Evolutionary conservation across 1,139 yeast genomes (phyloP), one percentile per base, ranked within the genome.

Genomic region (Lodderomyces beijingensis): DNA sequence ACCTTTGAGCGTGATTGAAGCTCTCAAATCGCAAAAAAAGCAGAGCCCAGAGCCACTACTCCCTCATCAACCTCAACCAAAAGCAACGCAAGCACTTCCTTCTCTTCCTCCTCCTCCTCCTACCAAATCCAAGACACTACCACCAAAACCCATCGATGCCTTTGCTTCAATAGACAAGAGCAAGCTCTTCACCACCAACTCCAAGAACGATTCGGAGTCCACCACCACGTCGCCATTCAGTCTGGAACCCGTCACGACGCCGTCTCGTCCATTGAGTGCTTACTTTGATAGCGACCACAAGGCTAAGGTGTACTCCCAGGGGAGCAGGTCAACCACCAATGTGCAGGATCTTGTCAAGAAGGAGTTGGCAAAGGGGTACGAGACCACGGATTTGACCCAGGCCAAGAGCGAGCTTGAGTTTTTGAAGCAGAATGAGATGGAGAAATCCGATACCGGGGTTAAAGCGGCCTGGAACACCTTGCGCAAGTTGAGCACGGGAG

Each of bases 331-430:
- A 0, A 47, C 61, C 0, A 43, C 55, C 4, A 51, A 61, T 2
- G 50, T 68, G 16, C 61, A 67, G 34, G 58, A 57, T 29, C 60
- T 55, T 36, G 59, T 68, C 10, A 59, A 61, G 30, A 46, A 47
- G 32, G 71, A 66, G 35, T 48, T 65, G 15, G 50, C 51, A 32
- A 55, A 54, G 32, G 34, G 46, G 24, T 30, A 30, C 20, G 57
- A 52, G 24, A 50, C 46, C 15, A 47, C 9, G 24, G 50, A 24
- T 23, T 41, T 17, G 31, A 46, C 24, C 34, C 30, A 28, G 14
- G 16, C 18, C 3, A 56, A 54, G 13, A 25, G 24, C 28, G 66
- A 72, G 0, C 46, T 68, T 30, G 85, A 80, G 35, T 85, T 82
- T 49, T 58, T 85, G 40, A 72, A 75, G 40, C 6, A 15, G n/a